Percentiles rank a stretch among this genome's conserved stretches.
These are phyloP conservation scores for Actinomortierella ambigua DNA, from an alignment of 371 early-diverging fungal genomes.

Conservation along the genomic window DNA sequence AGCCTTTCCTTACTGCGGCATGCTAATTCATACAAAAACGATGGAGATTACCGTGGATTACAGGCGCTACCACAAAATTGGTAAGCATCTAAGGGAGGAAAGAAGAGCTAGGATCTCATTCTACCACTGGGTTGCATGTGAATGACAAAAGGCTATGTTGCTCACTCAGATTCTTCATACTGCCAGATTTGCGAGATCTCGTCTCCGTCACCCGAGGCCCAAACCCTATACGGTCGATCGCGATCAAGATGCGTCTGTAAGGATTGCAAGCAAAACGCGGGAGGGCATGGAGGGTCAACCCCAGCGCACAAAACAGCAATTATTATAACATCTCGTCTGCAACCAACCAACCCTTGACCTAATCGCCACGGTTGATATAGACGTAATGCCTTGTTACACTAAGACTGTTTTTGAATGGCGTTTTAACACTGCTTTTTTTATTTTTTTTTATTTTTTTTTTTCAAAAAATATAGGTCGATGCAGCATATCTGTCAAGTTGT, in stretches of 20 bases:
- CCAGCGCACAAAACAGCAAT: too few relatives aligned
- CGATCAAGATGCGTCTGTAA: constrained; percentile 3
- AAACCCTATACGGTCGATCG: constrained; percentile 6
- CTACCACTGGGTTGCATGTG: too few relatives aligned
- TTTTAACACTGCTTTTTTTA: neutral
- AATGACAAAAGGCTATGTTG: too few relatives aligned
- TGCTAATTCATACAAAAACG: constrained; percentile 63
- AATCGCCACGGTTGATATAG: too few relatives aligned
- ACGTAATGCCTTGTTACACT: too few relatives aligned
- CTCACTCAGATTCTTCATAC: neutral
- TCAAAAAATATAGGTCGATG: constrained; percentile 22
- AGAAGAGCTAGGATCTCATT: neutral
- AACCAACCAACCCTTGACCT: too few relatives aligned
- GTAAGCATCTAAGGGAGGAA: constrained; percentile 26
- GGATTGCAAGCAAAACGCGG: neutral
- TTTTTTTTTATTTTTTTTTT: constrained; percentile 3
- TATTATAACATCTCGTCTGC: too few relatives aligned
- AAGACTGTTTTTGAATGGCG: neutral
- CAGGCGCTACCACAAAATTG: constrained; percentile 46
- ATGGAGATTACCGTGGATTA: constrained; percentile 73
- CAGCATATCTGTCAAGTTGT: constrained; percentile 51
- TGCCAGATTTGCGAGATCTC: constrained; percentile 47
- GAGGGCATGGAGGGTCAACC: too few relatives aligned
- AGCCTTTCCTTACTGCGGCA: constrained; percentile 90
- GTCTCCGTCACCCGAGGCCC: constrained; percentile 35